Evolutionary conservation across 345 rosid species (phyloP).

Genomic region (Atalantia buxifolia): DNA sequence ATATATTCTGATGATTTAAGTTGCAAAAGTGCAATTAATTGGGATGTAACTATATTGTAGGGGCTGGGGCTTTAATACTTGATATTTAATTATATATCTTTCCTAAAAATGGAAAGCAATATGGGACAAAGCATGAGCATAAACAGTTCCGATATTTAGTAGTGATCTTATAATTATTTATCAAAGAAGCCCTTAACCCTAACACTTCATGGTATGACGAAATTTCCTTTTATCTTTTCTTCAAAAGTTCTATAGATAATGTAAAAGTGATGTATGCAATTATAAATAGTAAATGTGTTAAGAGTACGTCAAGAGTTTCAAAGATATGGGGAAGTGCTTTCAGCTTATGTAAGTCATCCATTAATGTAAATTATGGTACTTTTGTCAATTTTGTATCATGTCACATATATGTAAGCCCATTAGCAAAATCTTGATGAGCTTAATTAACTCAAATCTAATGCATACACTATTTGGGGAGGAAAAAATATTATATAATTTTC

Average conservation of each 20-base stretch:
- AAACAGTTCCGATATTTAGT: background rate
- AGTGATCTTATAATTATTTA: background rate
- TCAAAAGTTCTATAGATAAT: background rate
- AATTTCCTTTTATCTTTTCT: background rate
- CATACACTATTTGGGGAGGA: background rate
- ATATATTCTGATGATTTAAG: background rate
- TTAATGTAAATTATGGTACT: background rate
- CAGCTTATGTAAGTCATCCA: constrained; percentile 1
- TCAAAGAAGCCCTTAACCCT: background rate
- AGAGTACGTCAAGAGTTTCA: background rate
- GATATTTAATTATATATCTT: background rate
- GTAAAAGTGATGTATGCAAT: background rate
- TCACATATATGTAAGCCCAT: background rate
- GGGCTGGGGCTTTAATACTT: too few species aligned
- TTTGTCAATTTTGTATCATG: background rate
- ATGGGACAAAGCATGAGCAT: background rate
- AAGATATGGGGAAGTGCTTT: background rate
- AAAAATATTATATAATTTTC: background rate
- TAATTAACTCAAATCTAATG: background rate
- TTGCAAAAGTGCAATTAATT: background rate
- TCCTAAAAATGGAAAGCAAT: background rate
- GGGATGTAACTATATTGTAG: too few species aligned
- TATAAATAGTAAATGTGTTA: too few species aligned
- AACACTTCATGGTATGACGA: background rate
- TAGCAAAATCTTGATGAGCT: background rate